Percentiles rank a stretch among this genome's conserved stretches.
Evolutionary conservation across 768 basidiomycete species (phyloP).

Genomic region (Hemileccinum impolitum): DNA sequence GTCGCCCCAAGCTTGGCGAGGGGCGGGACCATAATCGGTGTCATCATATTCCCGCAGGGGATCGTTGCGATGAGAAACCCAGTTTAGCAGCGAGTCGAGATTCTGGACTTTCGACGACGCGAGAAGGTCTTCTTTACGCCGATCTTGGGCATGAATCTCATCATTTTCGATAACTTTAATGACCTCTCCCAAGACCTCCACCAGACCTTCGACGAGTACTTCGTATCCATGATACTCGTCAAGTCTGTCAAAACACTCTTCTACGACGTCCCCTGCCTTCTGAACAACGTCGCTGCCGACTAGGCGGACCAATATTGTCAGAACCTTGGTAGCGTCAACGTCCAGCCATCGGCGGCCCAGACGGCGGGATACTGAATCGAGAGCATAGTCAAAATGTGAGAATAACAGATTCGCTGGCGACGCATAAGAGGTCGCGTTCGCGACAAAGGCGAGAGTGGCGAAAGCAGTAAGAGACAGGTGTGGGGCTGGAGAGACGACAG

Average conservation of each 20-base stretch:
- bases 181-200: constrained; percentile 85
- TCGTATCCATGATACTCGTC: constrained; percentile 96
- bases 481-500: constrained; percentile 68
- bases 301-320: constrained; percentile 79
- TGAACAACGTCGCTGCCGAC: constrained; percentile 86
- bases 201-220: constrained; percentile 76
- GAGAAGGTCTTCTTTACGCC: constrained; percentile 17
- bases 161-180: constrained; percentile 71
- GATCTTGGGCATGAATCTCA: constrained; percentile 30
- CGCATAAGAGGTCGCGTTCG: constrained; percentile 81
- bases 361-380: constrained; percentile 85
- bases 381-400: constrained; percentile 94
- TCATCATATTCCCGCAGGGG: constrained; percentile 36
- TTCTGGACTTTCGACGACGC: constrained; percentile 28
- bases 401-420: constrained; percentile 84
- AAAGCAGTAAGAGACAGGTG: constrained; percentile 75
- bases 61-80: constrained; percentile 53
- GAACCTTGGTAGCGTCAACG: constrained; percentile 83
- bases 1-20: constrained; percentile 55
- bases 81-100: constrained; percentile 56
- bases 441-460: constrained; percentile 66
- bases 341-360: constrained; percentile 81
- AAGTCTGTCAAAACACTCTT: constrained; percentile 94
- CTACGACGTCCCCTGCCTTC: constrained; percentile 89
- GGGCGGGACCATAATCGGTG: constrained; percentile 57